phyloP scores from a whole-genome alignment of 768 basidiomycete species.

The Lentinula raphanica region DNA sequence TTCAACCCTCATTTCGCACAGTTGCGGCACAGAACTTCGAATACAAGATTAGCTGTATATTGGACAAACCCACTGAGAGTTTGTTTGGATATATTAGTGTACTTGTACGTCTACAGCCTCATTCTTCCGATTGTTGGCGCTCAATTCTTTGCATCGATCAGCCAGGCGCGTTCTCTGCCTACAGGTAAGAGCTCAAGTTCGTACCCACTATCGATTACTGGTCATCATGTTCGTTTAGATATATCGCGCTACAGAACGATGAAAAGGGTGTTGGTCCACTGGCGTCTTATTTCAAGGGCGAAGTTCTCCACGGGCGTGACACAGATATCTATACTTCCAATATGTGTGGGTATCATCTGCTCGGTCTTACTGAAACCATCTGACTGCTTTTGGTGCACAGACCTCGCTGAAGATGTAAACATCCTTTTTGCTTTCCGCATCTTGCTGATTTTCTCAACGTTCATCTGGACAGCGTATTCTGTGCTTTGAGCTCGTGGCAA shows the following conservation, averaged over 20 bases:
- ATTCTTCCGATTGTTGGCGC: not conserved
- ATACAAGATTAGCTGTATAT: slow-evolving; percentile 69
- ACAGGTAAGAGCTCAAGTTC: slow-evolving; percentile 40
- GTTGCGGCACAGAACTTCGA: slow-evolving; percentile 79
- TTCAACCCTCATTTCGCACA: slow-evolving; percentile 13
- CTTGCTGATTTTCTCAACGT: not conserved
- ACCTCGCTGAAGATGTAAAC: slow-evolving; percentile 84
- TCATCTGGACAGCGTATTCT: slow-evolving; percentile 59
- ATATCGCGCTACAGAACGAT: slow-evolving; percentile 87
- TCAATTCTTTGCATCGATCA: slow-evolving; percentile 17
- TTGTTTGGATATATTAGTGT: slow-evolving; percentile 97
- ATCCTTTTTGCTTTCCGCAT: not conserved
- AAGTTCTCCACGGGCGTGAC: slow-evolving; percentile 75
- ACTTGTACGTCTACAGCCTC: slow-evolving; percentile 42
- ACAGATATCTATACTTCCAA: slow-evolving; percentile 94
- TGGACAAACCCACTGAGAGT: slow-evolving; percentile 78
- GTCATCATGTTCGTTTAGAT: slow-evolving; percentile 27
- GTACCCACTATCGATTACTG: slow-evolving; percentile 22
- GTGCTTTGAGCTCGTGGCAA: slow-evolving; percentile 77
- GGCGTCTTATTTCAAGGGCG: slow-evolving; percentile 97
- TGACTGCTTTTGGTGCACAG: slow-evolving; percentile 39
- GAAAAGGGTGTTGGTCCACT: slow-evolving; percentile 78
- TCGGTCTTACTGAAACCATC: no score
- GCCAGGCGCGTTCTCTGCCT: slow-evolving; percentile 95
- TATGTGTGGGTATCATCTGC: slow-evolving; percentile 63